Percentiles rank a stretch among this genome's conserved stretches.
Evolutionary conservation across 2,329 filamentous ascomycete genomes (phyloP).

Genomic region (Herpomyces periplanetae): DNA sequence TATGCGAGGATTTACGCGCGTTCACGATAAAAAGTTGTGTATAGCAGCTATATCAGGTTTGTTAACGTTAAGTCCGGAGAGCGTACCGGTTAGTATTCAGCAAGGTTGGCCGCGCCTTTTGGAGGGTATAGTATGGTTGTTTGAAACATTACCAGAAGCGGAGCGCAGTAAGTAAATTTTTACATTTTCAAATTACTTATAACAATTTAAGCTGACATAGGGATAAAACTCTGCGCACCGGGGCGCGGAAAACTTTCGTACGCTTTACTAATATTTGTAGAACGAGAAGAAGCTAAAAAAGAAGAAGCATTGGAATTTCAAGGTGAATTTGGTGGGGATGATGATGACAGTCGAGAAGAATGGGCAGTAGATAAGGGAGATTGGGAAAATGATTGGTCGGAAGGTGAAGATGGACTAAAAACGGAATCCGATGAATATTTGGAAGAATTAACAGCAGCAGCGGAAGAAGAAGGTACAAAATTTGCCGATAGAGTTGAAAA

Average conservation of each 20-base stretch:
- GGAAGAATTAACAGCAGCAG: slow-evolving; percentile 56
- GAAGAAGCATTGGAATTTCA: slow-evolving; percentile 39
- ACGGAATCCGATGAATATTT: slow-evolving; percentile 18
- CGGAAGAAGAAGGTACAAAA: slow-evolving; percentile 39
- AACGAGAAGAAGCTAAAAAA: slow-evolving; percentile 61
- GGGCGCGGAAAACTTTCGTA: too few relatives aligned
- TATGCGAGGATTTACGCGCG: slow-evolving; percentile 64
- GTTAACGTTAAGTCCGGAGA: slow-evolving; percentile 32
- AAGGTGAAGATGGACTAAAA: slow-evolving; percentile 20
- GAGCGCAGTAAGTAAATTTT: slow-evolving; percentile 24
- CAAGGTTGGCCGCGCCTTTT: slow-evolving; percentile 77
- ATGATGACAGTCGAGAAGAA: slow-evolving; percentile 23
- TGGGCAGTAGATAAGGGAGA: slow-evolving; percentile 51
- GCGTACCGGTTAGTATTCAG: slow-evolving; percentile 66
- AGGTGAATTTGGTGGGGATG: slow-evolving; percentile 31
- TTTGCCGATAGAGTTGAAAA: neutral
- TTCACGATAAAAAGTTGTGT: slow-evolving; percentile 94
- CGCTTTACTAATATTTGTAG: slow-evolving; percentile 9
- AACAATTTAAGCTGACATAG: too few relatives aligned
- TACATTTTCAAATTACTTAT: slow-evolving; percentile 2
- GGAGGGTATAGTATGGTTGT: slow-evolving; percentile 52
- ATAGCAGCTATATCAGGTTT: slow-evolving; percentile 71
- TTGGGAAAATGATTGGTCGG: slow-evolving; percentile 26
- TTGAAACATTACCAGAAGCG: slow-evolving; percentile 57
- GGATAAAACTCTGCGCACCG: too few relatives aligned